These are phyloP conservation scores for Lachancea dasiensis DNA, from an alignment of 805 yeast genomes.

Conservation along the genomic window DNA sequence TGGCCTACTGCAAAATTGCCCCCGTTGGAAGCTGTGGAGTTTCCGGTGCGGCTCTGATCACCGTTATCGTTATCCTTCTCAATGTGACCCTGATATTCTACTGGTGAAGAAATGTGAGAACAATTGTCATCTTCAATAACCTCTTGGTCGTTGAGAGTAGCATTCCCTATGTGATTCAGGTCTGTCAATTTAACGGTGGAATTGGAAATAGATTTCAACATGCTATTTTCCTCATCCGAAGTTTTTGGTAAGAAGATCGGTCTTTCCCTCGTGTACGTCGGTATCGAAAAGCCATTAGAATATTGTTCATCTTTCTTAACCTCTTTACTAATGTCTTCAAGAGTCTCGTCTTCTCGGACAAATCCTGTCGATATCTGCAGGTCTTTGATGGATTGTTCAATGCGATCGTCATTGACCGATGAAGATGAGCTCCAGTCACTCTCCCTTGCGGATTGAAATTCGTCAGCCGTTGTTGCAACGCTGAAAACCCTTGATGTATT, in stretches of 20 bases:
- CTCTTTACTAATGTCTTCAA: slow-evolving; percentile 4
- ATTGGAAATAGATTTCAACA: too few species aligned
- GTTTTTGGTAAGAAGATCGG: background rate
- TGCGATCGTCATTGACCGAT: slow-evolving; percentile 1
- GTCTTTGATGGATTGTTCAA: slow-evolving; percentile 16
- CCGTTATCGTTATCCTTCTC: too few species aligned
- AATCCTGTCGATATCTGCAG: slow-evolving; percentile 15
- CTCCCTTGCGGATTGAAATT: slow-evolving; percentile 23
- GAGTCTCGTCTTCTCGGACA: slow-evolving; percentile 8
- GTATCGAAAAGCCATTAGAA: background rate
- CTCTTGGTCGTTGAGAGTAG: too few species aligned
- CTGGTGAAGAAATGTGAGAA: background rate
- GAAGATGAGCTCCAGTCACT: slow-evolving; percentile 4
- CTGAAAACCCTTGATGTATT: slow-evolving; percentile 21
- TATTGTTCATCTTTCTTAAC: background rate
- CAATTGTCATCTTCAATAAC: too few species aligned
- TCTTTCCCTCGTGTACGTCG: background rate
- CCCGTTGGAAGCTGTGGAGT: too few species aligned
- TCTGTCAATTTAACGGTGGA: too few species aligned
- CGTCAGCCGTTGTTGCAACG: slow-evolving; percentile 24
- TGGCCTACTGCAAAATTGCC: too few species aligned
- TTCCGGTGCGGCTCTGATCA: too few species aligned
- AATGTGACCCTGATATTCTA: too few species aligned
- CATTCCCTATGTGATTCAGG: too few species aligned
- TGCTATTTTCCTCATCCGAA: too few species aligned